Evolutionary conservation across 352 stramenopile species (phyloP).

Genomic region (Pythium periplocum): DNA sequence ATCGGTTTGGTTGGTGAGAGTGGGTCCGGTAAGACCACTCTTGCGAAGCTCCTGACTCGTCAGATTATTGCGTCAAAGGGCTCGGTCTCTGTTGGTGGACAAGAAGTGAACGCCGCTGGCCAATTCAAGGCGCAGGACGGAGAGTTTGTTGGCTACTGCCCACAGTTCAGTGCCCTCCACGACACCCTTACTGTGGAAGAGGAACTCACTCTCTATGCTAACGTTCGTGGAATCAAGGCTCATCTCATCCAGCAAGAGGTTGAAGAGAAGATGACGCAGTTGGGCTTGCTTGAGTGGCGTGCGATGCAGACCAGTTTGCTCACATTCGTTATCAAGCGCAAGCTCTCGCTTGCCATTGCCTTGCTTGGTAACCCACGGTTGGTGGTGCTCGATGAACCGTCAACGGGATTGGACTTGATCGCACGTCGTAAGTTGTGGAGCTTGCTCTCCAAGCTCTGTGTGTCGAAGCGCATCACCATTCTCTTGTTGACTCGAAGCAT

Average conservation of each 20-base stretch:
- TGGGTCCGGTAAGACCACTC: constrained; percentile 63
- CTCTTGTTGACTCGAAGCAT: constrained; percentile 41
- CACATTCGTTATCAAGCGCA: constrained; percentile 92
- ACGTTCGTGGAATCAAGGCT: constrained; percentile 72
- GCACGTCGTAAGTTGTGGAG: constrained; percentile 89
- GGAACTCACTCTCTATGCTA: constrained; percentile 87
- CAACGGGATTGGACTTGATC: constrained; percentile 91
- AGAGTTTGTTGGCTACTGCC: constrained; percentile 82
- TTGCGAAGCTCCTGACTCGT: constrained; percentile 34
- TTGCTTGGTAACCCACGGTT: constrained; percentile 92
- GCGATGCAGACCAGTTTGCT: constrained; percentile 33
- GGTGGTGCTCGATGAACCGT: constrained; percentile 95
- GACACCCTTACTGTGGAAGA: constrained; percentile 90
- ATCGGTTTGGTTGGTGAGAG: constrained; percentile 79
- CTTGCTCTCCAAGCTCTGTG: constrained; percentile 64
- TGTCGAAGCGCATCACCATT: constrained; percentile 16
- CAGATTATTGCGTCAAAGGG: constrained; percentile 41
- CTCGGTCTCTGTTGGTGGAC: constrained; percentile 37
- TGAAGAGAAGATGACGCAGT: constrained; percentile 47
- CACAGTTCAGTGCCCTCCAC: constrained; percentile 93
- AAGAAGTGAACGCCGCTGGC: constrained; percentile 19
- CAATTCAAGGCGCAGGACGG: constrained; percentile 18
- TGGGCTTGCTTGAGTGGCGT: constrained; percentile 48
- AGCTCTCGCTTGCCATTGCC: constrained; percentile 92
- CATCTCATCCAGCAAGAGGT: constrained; percentile 34